Evolutionary conservation across 495 filamentous ascomycete genomes (phyloP).

Genomic region (Neurospora tetrasperma): DNA sequence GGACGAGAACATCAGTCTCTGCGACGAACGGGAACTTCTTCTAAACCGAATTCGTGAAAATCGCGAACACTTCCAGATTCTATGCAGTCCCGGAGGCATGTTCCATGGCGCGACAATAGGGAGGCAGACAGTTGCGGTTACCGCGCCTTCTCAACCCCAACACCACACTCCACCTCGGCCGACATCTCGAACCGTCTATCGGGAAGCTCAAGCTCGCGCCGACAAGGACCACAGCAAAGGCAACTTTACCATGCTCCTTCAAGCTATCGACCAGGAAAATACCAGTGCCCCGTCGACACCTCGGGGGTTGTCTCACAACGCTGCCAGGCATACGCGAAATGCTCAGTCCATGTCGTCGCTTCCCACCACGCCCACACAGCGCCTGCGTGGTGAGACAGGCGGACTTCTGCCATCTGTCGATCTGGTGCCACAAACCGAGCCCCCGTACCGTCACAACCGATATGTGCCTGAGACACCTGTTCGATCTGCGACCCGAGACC

Average conservation of each 20-base stretch:
- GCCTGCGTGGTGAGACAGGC: slow-evolving; percentile 32
- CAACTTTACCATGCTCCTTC: slow-evolving; percentile 66
- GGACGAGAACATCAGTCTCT: slow-evolving; percentile 53
- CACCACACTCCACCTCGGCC: slow-evolving; percentile 35
- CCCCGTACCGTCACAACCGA: slow-evolving; percentile 28
- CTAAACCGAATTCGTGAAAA: slow-evolving; percentile 81
- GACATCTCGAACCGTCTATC: slow-evolving; percentile 33
- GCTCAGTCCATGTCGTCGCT: slow-evolving; percentile 72
- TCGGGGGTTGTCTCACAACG: slow-evolving; percentile 33
- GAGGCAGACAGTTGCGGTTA: slow-evolving; percentile 24
- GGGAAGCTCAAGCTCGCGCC: slow-evolving; percentile 26
- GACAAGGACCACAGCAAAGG: slow-evolving; percentile 28
- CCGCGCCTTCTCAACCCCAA: slow-evolving; percentile 38
- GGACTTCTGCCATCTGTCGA: slow-evolving; percentile 43
- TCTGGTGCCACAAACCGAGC: slow-evolving; percentile 47
- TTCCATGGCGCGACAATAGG: slow-evolving; percentile 29
- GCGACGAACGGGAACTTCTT: slow-evolving; percentile 63
- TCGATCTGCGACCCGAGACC: slow-evolving; percentile 12
- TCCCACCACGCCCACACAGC: slow-evolving; percentile 57
- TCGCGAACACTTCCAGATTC: slow-evolving; percentile 65
- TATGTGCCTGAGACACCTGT: slow-evolving; percentile 22
- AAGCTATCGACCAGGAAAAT: slow-evolving; percentile 60
- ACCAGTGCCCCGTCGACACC: slow-evolving; percentile 59
- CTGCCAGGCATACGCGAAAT: slow-evolving; percentile 52
- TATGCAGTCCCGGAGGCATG: slow-evolving; percentile 47